These are phyloP conservation scores for Hypoxylon sp. DNA, from an alignment of 2,329 filamentous ascomycete species.

Conservation along the genomic window DNA sequence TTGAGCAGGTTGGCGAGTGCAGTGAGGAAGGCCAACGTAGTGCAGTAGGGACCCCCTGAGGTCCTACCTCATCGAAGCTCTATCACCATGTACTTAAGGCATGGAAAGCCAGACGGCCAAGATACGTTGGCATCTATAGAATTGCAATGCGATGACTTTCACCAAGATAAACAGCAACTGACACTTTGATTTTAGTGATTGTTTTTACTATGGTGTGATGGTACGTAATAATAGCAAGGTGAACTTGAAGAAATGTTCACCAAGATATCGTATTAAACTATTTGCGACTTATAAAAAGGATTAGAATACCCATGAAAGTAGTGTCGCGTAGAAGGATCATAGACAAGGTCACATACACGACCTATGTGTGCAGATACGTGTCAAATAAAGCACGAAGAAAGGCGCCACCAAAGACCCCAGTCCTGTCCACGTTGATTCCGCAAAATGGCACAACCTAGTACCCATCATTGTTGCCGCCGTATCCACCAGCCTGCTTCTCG, in stretches of 20 bases:
- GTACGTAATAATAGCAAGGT: neutral
- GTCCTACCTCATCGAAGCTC: neutral
- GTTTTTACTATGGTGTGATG: neutral
- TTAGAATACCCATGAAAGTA: neutral
- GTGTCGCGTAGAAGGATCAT: neutral
- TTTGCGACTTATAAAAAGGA: neutral
- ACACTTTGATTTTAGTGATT: neutral
- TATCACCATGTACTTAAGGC: neutral
- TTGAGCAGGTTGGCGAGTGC: too few relatives aligned
- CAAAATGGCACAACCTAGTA: slow-evolving; percentile 15
- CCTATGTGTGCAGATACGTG: neutral
- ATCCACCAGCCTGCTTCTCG: slow-evolving; percentile 59
- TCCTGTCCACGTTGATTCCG: neutral
- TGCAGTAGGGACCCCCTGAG: neutral
- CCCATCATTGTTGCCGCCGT: slow-evolving; percentile 44
- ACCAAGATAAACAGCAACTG: neutral
- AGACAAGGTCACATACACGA: neutral
- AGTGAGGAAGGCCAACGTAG: neutral
- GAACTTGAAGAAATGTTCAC: neutral
- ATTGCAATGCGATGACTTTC: neutral
- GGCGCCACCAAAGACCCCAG: neutral
- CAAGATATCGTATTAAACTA: neutral
- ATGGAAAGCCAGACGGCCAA: neutral
- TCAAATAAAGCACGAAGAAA: neutral
- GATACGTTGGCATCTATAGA: neutral